Percentiles rank a stretch among this genome's conserved stretches.
Conservation (phyloP, 257 asterid species). For the Gentiana macrophylla region DNA sequence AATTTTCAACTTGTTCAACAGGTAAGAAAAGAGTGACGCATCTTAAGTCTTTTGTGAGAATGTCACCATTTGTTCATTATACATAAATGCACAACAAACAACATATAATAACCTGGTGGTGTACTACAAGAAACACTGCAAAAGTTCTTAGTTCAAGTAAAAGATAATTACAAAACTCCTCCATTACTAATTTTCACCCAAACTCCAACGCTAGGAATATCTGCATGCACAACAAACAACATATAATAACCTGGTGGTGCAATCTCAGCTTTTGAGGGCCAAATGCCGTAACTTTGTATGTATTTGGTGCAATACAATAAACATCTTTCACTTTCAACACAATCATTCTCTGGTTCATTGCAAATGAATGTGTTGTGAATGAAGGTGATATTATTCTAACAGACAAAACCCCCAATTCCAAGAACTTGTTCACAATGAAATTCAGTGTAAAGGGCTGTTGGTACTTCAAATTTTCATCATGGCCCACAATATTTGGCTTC, state of each 20-base stretch:
- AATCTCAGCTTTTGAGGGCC: slow-evolving; percentile 40
- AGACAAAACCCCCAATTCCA: slow-evolving; percentile 13
- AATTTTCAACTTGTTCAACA: no score
- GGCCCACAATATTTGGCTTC: slow-evolving; percentile 26
- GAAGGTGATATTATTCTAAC: slow-evolving; percentile 48
- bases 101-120: no score
- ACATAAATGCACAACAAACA: no score
- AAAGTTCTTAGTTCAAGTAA: no score
- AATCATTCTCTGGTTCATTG: slow-evolving; percentile 72
- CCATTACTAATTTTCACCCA: slow-evolving; percentile 32
- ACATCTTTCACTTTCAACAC: slow-evolving; percentile 25
- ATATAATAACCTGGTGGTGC: slow-evolving; percentile 65
- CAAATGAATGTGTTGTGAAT: slow-evolving; percentile 52
- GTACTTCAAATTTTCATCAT: slow-evolving; percentile 19
- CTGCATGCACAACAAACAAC: slow-evolving; percentile 48
- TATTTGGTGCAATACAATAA: slow-evolving; percentile 1
- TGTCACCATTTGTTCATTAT: no score
- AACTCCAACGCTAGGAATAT: slow-evolving; percentile 43
- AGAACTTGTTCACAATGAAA: slow-evolving; percentile 16
- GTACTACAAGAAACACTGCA: no score
- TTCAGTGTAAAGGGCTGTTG: slow-evolving; percentile 16
- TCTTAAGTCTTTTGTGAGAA: no score
- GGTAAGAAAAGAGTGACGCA: no score
- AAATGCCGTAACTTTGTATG: slow-evolving; percentile 12
- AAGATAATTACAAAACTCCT: neutral